Evolutionary conservation across 108 stramenopile genomes (phyloP), one percentile per base, ranked within the genome.

Genomic region (Aurantiochytrium sp.): DNA sequence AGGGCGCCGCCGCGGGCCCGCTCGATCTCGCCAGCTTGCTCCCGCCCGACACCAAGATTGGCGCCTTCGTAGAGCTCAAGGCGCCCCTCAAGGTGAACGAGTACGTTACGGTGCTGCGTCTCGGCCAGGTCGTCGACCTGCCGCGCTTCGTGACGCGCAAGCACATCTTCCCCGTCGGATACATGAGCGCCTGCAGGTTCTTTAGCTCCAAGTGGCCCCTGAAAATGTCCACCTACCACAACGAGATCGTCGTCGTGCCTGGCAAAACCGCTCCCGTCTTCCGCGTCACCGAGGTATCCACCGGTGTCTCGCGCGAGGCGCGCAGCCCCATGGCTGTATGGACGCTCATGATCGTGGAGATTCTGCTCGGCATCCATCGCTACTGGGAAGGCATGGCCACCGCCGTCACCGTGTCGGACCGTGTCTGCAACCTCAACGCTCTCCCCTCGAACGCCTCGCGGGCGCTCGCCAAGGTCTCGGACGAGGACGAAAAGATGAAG

Each of bases 301-400:
- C 39, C 36, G 45, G 45, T 48, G 6, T 48, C 19, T 39, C 45
- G 21, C n/a, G n/a, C n/a, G 73, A 81, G 24, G 73, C 24, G n/a
- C 45, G 42, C 12, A 48, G 42, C 39, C 73, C 73, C n/a, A 81
- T 48, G 39, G 73, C 39, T 27, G 73, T 30, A 6, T 81, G 73
- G 73, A 81, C 73, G 1, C 45, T 81, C n/a, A 81, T 81, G 45
- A 81, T 81, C 32, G 73, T 81, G 10, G 73, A 81, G 24, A 81
- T 81, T 2, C 73, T 81, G n/a, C n/a, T 81, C 19, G 73, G 73
- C 36, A 41, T 81, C 27, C 73, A 81, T 24, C n/a, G 30, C 27
- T 81, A 81, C 2, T 81, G 73, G 73, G 73, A 81, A 24, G 30
- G 45, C 6, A 41, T 81, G 39, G 73, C 73, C 6, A 12, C 45